Base-by-base conservation (phyloP, 495 filamentous ascomycete genomes). In the Friedmanniomyces simplex region DNA sequence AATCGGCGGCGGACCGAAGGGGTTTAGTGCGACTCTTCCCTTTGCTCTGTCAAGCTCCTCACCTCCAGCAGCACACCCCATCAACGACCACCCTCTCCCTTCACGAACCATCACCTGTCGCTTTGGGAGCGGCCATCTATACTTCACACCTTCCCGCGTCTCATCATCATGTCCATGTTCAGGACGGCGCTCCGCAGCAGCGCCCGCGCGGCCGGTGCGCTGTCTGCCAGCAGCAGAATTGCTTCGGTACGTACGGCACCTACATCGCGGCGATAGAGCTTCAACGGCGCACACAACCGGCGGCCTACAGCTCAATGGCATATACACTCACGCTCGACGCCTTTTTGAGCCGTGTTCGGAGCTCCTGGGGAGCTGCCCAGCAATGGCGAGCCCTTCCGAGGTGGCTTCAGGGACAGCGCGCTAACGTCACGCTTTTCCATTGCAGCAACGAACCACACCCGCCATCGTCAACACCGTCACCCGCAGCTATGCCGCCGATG, bases 161-260 rank as follows among this genome's bases (percentile, higher is more conserved):
- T 22, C 55, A 50, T 55, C 61, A 64, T 25, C 5, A 54, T 54
- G 51, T 41, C 66, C 74, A 96, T 98, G 93, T 91, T 97, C 82
- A 89, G 90, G 76, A 95, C 88, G 86, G 91, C 91, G 81, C 80
- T 96, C 77, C 82, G 90, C 76, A 90, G 93, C 80, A 90, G 88
- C 72, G 85, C 84, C 79, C 89, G 90, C 79, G 84, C 86, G 76
- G 86, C 93, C 75, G 88, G 54, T 47, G 60, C 60, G 61, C 61
- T 63, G 49, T 56, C 90, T 85, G 85, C 88, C 70, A 78, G 84
- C 67, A 82, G 89, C 80, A 87, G 90, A 79, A 81, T 91, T 79
- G 84, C 82, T 71, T 84, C 85, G 78, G 91, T 97, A 89, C 82
- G 91, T 91, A 16, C 21, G 20, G 21, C 43, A 51, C 57, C 46